Percentiles rank a stretch among this genome's conserved stretches.
Evolutionary conservation across 2,329 filamentous ascomycete species (phyloP).

Genomic region (Nakataea oryzae): DNA sequence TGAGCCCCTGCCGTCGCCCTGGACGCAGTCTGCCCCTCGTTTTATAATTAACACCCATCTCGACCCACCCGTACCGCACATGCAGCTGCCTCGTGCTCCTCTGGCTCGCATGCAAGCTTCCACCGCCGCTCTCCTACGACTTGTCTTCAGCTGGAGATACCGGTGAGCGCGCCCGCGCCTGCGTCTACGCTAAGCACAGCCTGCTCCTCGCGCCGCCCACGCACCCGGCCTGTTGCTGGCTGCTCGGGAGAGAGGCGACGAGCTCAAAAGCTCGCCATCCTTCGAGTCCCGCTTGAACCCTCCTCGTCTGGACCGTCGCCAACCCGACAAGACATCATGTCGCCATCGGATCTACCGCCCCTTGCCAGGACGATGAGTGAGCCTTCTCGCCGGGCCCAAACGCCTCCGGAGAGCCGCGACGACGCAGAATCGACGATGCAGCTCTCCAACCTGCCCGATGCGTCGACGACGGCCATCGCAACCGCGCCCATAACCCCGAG

Average conservation of each 20-base stretch:
- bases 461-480: background rate
- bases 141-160: background rate
- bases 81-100: background rate
- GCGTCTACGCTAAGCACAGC: too few species aligned
- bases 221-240: background rate
- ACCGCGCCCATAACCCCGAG: background rate
- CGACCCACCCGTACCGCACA: background rate
- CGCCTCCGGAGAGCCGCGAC: background rate
- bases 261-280: background rate
- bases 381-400: background rate
- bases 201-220: background rate
- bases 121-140: background rate
- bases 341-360: background rate
- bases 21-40: background rate
- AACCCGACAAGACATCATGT: background rate
- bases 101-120: background rate
- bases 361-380: background rate
- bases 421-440: background rate
- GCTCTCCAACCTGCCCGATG: background rate
- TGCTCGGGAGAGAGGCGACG: background rate
- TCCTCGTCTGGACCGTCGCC: background rate
- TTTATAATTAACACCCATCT: background rate
- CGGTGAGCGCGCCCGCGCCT: background rate
- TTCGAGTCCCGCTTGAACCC: background rate
- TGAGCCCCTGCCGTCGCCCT: background rate